Percentiles rank a stretch among this genome's conserved stretches.
Conservation (phyloP, 169 alveolate genomes). For the Cyclospora cayetanensis region DNA sequence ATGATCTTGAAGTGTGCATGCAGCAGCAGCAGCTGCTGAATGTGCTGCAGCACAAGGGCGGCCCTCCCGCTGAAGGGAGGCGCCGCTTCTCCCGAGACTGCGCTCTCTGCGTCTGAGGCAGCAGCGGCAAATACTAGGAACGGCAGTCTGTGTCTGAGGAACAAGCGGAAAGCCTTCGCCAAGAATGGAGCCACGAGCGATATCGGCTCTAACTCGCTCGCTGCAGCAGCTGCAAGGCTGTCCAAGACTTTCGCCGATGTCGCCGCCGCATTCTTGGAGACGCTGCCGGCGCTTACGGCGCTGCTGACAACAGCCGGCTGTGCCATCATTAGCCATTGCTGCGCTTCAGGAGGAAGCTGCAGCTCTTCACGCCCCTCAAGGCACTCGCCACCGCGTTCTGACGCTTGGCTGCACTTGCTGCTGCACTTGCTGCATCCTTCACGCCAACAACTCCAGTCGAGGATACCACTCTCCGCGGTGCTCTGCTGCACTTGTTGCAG, state of each 20-base stretch:
- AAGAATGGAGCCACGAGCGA: neutral
- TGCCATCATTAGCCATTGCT: neutral
- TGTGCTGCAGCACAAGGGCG: neutral
- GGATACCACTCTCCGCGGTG: neutral
- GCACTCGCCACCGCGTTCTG: neutral
- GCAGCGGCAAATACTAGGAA: neutral
- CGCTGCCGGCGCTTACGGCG: neutral
- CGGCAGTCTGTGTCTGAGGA: neutral
- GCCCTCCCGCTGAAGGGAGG: neutral
- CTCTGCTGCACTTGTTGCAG: slow-evolving; percentile 31
- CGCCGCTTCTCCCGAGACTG: neutral
- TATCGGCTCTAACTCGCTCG: neutral
- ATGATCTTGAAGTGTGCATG: neutral
- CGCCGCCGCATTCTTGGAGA: neutral
- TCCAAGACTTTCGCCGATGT: neutral
- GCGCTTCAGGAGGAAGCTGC: neutral
- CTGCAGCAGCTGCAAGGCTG: neutral
- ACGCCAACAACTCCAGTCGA: neutral
- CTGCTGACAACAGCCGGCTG: neutral
- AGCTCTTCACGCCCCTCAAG: neutral
- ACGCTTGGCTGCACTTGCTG: neutral
- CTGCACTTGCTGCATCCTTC: neutral
- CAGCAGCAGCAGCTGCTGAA: slow-evolving; percentile 21
- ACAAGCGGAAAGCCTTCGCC: neutral
- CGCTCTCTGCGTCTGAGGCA: neutral